Conservation (phyloP, 805 yeast genomes). For the Metschnikowia vanudenii region DNA sequence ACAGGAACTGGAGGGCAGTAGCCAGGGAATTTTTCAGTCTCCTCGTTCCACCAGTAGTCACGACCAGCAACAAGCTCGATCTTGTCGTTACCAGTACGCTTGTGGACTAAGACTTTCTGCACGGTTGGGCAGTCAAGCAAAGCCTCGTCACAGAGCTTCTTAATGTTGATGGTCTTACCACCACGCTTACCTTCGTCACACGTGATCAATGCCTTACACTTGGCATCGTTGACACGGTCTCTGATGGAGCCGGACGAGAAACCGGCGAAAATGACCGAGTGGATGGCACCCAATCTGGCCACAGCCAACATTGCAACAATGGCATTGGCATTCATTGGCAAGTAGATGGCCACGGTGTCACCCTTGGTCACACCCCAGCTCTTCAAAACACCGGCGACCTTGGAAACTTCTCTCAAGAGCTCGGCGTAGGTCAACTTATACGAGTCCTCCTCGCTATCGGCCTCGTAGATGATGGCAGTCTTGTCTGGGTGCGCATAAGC, state of each 20-base stretch:
- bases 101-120: conserved; percentile 65
- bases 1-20: conserved; percentile 75
- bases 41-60: conserved; percentile 79
- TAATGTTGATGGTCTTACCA: conserved; percentile 76
- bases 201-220: conserved; percentile 70
- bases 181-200: conserved; percentile 84
- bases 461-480: conserved; percentile 75
- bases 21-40: conserved; percentile 60
- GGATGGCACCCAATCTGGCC: conserved; percentile 78
- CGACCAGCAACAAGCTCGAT: conserved; percentile 52
- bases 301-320: conserved; percentile 73
- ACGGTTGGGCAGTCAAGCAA: conserved; percentile 64
- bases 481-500: conserved; percentile 70
- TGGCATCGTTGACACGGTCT: conserved; percentile 72
- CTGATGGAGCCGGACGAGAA: conserved; percentile 69
- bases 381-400: conserved; percentile 66
- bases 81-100: conserved; percentile 64
- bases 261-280: conserved; percentile 85
- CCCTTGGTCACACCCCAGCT: conserved; percentile 72
- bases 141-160: conserved; percentile 82
- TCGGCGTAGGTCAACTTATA: conserved; percentile 65
- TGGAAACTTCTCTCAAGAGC: conserved; percentile 65
- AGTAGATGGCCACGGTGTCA: conserved; percentile 81
- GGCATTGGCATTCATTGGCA: conserved; percentile 87
- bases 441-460: conserved; percentile 72